Evolutionary conservation across 2,329 filamentous ascomycete genomes (phyloP).

Genomic region (Periconia sp.): DNA sequence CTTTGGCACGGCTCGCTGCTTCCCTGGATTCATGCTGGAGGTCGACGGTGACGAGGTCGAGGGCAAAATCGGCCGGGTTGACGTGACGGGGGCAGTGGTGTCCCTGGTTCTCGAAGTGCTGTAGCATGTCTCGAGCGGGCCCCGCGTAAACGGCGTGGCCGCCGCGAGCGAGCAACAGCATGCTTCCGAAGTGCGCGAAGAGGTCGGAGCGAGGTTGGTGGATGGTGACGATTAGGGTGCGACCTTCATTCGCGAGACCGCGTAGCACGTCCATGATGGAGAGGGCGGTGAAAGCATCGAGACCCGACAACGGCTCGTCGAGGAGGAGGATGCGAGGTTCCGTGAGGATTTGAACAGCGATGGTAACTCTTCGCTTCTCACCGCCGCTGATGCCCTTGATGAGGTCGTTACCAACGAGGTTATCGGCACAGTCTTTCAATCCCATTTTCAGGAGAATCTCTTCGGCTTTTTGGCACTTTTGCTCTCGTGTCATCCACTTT

Average conservation of each 20-base stretch:
- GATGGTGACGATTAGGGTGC: slow-evolving; percentile 75
- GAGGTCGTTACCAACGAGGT: slow-evolving; percentile 69
- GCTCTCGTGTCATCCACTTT: slow-evolving; percentile 66
- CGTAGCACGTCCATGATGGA: slow-evolving; percentile 75
- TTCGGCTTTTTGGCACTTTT: slow-evolving; percentile 69
- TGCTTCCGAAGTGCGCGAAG: slow-evolving; percentile 70
- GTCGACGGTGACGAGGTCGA: slow-evolving; percentile 76
- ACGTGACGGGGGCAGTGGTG: slow-evolving; percentile 68
- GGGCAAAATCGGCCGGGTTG: slow-evolving; percentile 76
- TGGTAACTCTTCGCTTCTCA: slow-evolving; percentile 75
- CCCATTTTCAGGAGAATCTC: slow-evolving; percentile 75
- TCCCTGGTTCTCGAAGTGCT: slow-evolving; percentile 63
- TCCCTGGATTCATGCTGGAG: slow-evolving; percentile 67
- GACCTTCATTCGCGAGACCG: slow-evolving; percentile 70
- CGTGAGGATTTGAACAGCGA: slow-evolving; percentile 75
- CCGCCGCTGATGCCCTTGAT: slow-evolving; percentile 80
- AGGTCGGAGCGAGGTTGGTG: slow-evolving; percentile 76
- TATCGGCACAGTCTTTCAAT: slow-evolving; percentile 76
- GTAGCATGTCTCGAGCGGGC: slow-evolving; percentile 62
- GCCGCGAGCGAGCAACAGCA: slow-evolving; percentile 70
- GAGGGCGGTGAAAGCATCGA: slow-evolving; percentile 76
- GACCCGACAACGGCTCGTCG: slow-evolving; percentile 74
- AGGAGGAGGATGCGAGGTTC: slow-evolving; percentile 72
- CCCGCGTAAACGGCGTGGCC: slow-evolving; percentile 71
- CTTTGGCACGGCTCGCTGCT: slow-evolving; percentile 62